Base-by-base conservation (phyloP, 2,329 filamentous ascomycete species). In the Monilinia laxa region DNA sequence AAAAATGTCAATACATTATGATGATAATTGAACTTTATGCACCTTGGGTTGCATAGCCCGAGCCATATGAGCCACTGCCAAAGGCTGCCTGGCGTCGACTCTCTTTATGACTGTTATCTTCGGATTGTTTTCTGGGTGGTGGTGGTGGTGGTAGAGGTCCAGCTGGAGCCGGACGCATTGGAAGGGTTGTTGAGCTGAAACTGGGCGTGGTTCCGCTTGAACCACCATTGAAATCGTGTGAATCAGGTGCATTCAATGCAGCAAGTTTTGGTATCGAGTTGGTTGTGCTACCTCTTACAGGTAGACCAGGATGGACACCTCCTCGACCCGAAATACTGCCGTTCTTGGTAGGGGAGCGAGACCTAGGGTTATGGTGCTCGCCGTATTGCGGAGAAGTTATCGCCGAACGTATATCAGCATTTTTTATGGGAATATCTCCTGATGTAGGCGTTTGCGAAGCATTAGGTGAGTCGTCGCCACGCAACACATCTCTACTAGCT, bases 401-500 rank as follows among this genome's bases (percentile, higher is more conserved):
- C 5, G 71, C 69, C 20, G 73, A 75, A 20, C 75, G 73, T 14
- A 74, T 68, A 71, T 87, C 84, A 67, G 82, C 83, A 42, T 84
- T 84, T 62, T 81, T 84, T 68, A 91, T 86, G 51, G 88, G 88
- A 68, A 92, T 91, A 72, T 92, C 88, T 67, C 88, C 88, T 64
- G 89, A 90, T 14, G 88, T 90, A 42, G 90, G 88, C 23, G 88
- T 90, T 70, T 81, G 80, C 66, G 73, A 78, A 68, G 70, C 79
- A 73, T 71, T 76, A 66, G 70, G 76, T 71, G 76, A 75, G 77
- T 68, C 81, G 38, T 74, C 71, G 25, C 72, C 71, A 12, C 89
- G 87, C 58, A 93, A 84, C 45, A 94, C 84, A 14, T 92, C 90
- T 75, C 91, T 88, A 1, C 91, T 92, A 11, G 90, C 86, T 0